Evolutionary conservation across 1,139 yeast species (phyloP).

Genomic region (Kodamaea alishanica): DNA sequence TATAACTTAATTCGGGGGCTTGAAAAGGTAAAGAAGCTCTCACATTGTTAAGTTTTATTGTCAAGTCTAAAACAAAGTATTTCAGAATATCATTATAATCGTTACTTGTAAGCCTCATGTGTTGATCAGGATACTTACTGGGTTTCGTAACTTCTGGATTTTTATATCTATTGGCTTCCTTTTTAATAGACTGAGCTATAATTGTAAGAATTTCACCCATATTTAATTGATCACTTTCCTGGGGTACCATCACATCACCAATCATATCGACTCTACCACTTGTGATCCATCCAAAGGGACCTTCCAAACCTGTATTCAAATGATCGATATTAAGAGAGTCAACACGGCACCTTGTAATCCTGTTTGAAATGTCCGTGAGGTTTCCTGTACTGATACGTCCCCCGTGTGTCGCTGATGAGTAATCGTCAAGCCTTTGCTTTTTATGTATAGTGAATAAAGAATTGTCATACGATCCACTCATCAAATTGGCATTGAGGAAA

Average conservation of each 20-base stretch:
- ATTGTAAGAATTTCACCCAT: slow-evolving; percentile 38
- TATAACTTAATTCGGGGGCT: slow-evolving; percentile 76
- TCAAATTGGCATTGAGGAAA: slow-evolving; percentile 73
- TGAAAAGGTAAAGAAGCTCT: slow-evolving; percentile 86
- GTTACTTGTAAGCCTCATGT: slow-evolving; percentile 25
- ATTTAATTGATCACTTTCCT: slow-evolving; percentile 47
- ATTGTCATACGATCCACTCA: slow-evolving; percentile 91
- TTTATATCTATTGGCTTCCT: slow-evolving; percentile 38
- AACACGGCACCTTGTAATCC: slow-evolving; percentile 74
- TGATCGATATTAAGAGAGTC: slow-evolving; percentile 87
- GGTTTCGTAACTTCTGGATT: slow-evolving; percentile 32
- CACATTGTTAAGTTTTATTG: slow-evolving; percentile 75
- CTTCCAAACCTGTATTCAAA: slow-evolving; percentile 81
- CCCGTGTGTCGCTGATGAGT: slow-evolving; percentile 14
- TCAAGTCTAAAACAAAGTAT: slow-evolving; percentile 73
- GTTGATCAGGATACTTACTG: slow-evolving; percentile 23
- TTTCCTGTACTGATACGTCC: slow-evolving; percentile 1
- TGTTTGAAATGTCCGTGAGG: slow-evolving; percentile 22
- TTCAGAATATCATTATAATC: slow-evolving; percentile 38
- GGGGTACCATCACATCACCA: slow-evolving; percentile 84
- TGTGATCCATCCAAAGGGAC: slow-evolving; percentile 97
- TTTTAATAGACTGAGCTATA: slow-evolving; percentile 39
- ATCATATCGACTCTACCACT: slow-evolving; percentile 88
- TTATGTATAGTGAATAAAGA: slow-evolving; percentile 89
- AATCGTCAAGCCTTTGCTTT: slow-evolving; percentile 55